Base-by-base conservation (phyloP, 306 rosid genomes). In the Gastrolobium villosum region DNA sequence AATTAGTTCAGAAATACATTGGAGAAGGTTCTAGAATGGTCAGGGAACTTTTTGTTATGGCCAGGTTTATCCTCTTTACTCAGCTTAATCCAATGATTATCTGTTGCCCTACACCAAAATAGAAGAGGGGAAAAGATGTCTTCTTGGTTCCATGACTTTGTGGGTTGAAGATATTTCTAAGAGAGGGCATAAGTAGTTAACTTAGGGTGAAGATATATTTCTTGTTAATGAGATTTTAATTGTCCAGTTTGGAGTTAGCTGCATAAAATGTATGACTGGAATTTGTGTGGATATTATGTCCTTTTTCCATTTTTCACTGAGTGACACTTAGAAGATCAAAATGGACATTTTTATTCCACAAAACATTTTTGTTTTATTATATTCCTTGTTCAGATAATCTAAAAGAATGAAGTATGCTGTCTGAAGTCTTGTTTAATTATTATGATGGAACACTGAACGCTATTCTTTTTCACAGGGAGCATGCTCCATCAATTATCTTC, bases 21-120 rank as follows among this genome's bases (percentile, higher is more conserved):
- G 99, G 99, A 77, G 99, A 95, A 88, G 99, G 99, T 39, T 95
- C 99, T 40, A 85, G 99, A 88, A 95, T 95, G 99, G 99, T 95
- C 72, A 91, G 98, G 77, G 99, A 95, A 77, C 98, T 95, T 66
- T 95, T 95, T 4, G 98, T 93, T 76, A 93, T 95, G 99, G 99
- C 99, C 84, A 95, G 99, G 99, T 95, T 84, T 85, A 86, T 88
- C 53, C 75, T 76, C 79, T 41, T 61, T 34, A 3, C 57, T 46
- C 36, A 60, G 60, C 54, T 68, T 74, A 50, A 9, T 55, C n/a
- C 30, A 3, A 15, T 62, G 67, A 50, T 65, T 52, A 52, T 75
- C 3, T 43, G 56, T 56, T 32, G 41, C 35, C 36, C 61, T 10
- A 30, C 41, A 43, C 34, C 57, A 6, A 61, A 43, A 15, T 32